These are phyloP conservation scores for Neocatenulostroma microsporum DNA, from an alignment of 2,329 filamentous ascomycete species.

Conservation along the genomic window DNA sequence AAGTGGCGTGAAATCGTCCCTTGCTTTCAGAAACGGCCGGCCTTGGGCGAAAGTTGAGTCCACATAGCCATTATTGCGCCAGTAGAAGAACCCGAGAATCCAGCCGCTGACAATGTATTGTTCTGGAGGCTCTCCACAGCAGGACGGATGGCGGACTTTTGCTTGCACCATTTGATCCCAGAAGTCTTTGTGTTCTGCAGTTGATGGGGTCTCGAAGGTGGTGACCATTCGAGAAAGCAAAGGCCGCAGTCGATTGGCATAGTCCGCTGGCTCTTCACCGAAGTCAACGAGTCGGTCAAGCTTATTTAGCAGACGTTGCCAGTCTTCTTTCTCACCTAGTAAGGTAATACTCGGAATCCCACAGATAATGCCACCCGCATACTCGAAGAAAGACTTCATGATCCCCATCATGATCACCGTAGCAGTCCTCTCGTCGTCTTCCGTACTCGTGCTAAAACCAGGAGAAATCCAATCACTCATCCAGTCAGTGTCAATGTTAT, in stretches of 20 bases:
- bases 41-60: not conserved
- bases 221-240: too few relatives aligned
- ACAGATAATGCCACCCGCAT: not conserved
- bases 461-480: conserved; percentile 2
- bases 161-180: too few relatives aligned
- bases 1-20: not conserved
- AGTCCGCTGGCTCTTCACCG: not conserved
- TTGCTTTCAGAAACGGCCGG: too few relatives aligned
- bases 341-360: not conserved
- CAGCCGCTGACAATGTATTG: too few relatives aligned
- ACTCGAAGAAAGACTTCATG: not conserved
- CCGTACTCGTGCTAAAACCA: not conserved
- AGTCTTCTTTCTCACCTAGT: not conserved
- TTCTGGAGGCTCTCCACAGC: too few relatives aligned
- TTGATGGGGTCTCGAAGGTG: too few relatives aligned
- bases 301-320: not conserved
- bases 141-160: too few relatives aligned
- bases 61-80: not conserved
- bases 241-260: too few relatives aligned
- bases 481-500: not conserved
- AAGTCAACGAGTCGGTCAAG: not conserved
- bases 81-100: too few relatives aligned
- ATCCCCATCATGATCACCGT: not conserved
- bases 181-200: too few relatives aligned
- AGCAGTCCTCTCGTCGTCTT: not conserved